Evolutionary conservation across 78 protist genomes (phyloP), one percentile per base, ranked within the genome.

Genomic region (Trichosphaerium sp.): DNA sequence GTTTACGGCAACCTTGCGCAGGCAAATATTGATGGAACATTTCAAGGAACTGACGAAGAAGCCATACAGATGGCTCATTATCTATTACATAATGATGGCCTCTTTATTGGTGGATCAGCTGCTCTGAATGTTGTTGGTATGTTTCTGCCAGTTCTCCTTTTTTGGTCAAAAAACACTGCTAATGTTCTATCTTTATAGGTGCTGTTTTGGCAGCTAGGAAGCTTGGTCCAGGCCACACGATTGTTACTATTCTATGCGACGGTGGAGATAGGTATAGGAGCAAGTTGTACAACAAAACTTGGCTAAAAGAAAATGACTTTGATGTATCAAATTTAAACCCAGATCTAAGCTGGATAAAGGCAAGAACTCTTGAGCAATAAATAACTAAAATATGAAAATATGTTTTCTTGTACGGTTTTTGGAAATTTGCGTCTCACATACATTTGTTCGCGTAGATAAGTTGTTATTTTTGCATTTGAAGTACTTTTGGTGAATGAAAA

Each of bases 181-280:
- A n/a, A n/a, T n/a, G n/a, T n/a, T n/a, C n/a, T n/a, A n/a, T n/a
- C n/a, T n/a, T n/a, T n/a, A n/a, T n/a, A n/a, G 93, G 81, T 21
- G 90, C 87, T 4, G 83, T 81, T 11, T 65, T 66, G 38, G 44
- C 69, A n/a, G 89, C 89, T 4, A n/a, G 65, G n/a, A 28, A 35
- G 34, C 65, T 82, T 25, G 80, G 85, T 7, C 78, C 86, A 25
- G 88, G 88, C 29, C 69, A 71, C 51, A 69, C 77, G 1, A 76
- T 88, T 31, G 90, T 82, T 6, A 88, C 93, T 2, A 32, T 78
- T 1, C 58, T 87, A 11, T 87, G 92, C 44, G 88, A 82, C 62
- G 52, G 71, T 5, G 92, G 92, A 42, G 61, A 69, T 34, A 70
- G 92, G 32, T 69, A 81, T 44, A 55, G 65, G 3, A 35, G 71